Evolutionary conservation across 1,284 basidiomycete species (phyloP).

Genomic region (Ustilago hordei): DNA sequence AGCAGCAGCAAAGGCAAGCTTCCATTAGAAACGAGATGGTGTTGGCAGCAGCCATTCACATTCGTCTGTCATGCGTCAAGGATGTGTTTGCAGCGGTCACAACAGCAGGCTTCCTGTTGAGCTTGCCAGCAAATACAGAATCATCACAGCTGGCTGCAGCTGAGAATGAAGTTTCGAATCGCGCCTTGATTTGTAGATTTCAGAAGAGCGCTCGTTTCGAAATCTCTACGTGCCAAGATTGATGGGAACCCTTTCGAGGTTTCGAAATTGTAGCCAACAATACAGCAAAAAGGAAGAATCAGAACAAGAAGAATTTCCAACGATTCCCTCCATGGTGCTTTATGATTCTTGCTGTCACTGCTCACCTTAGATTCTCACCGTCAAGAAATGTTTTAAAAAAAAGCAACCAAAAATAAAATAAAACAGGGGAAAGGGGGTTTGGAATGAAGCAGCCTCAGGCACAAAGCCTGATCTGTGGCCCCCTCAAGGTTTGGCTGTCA

Average conservation of each 20-base stretch:
- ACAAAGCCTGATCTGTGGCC: not conserved
- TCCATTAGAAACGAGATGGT: slow-evolving; percentile 6
- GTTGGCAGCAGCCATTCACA: not conserved
- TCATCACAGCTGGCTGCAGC: not conserved
- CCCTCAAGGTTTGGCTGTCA: not conserved
- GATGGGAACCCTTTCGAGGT: not conserved
- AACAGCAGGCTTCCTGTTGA: too few species aligned
- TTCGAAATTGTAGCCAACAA: not conserved
- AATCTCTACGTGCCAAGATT: not conserved
- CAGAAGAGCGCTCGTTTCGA: not conserved
- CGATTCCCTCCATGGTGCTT: not conserved
- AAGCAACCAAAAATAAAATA: not conserved
- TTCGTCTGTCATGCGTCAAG: not conserved
- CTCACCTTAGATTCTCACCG: not conserved
- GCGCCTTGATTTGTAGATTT: not conserved
- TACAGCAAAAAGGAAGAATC: not conserved
- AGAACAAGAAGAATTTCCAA: slow-evolving; percentile 2
- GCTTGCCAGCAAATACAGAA: not conserved
- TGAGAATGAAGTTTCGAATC: slow-evolving; percentile 5
- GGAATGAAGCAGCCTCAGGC: not conserved
- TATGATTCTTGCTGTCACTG: not conserved
- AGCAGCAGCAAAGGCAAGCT: not conserved
- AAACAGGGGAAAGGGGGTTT: not conserved
- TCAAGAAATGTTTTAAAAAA: not conserved
- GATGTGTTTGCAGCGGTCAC: not conserved